Base-by-base conservation (phyloP, 2,329 filamentous ascomycete genomes). In the Arthroderma sp. region DNA sequence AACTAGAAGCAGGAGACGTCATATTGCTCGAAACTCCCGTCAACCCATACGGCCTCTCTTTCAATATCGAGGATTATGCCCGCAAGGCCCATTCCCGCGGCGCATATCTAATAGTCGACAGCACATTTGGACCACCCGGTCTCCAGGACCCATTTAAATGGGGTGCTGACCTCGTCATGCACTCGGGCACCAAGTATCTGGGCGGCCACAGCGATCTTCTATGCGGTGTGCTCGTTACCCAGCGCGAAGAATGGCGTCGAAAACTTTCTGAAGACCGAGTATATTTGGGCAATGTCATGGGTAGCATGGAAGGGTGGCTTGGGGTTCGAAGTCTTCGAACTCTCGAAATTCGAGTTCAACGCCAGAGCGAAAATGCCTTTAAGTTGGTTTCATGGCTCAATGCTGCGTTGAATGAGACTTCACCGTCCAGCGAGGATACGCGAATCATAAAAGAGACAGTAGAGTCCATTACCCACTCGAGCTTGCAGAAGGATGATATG, bases 131-230 rank as follows among this genome's bases (percentile, higher is more conserved):
- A 3, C 91, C 91, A 36, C 91, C 91, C 30, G 85, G 86, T 29
- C 69, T 98, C 47, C 82, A 86, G 60, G 84, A 95, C 56, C 88
- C 91, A 0, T 91, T 96, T 56, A 59, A 63, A 29, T 82, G 75
- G 61, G 89, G 86, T 39, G 86, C 83, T 29, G 89, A 96, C 64
- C 65, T 88, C 1, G 77, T 94, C 31, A 83, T 96, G 85, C 91
- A 98, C 66, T 83, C 77, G 42, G 91, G 87, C 3, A 94, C 88
- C 11, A 98, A 96, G 71, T 98, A 96, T 65, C 78, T 98, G 53
- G 91, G 91, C 15, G 91, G 91, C 0, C 91, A 98, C 66, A 89
- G 82, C 52, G 91, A 98, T 65, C 74, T 96, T 73, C 76, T 96
- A 4, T 93, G 85, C 58, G 91, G 91, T 22, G 82, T 93, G 11